Conservation (phyloP, 495 filamentous ascomycete species). For the Podospora fimiseda region DNA sequence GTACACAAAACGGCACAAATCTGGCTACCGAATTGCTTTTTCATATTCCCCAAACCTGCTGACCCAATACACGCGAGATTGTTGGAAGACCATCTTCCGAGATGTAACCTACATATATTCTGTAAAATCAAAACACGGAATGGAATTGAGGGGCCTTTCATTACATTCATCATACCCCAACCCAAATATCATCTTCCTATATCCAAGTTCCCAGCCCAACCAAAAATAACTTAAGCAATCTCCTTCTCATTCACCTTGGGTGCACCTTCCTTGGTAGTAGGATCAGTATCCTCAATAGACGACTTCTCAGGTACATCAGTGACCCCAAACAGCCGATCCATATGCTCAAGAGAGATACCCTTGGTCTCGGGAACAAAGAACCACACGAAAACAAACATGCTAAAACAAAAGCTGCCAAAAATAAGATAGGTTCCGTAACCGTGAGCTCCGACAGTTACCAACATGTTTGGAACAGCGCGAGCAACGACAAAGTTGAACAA, state of each 20-base stretch:
- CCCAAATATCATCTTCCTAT: too few relatives aligned
- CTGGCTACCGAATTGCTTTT: not conserved
- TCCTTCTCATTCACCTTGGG: slow-evolving; percentile 4
- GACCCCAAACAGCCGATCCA: slow-evolving; percentile 34
- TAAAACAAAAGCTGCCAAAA: slow-evolving; percentile 57
- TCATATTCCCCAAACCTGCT: not conserved
- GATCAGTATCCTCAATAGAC: not conserved
- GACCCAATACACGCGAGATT: not conserved
- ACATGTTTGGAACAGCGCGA: slow-evolving; percentile 55
- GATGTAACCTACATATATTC: not conserved
- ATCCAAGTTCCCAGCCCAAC: not conserved
- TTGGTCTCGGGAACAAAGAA: slow-evolving; percentile 73
- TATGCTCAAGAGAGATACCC: slow-evolving; percentile 38
- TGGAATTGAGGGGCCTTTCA: too few relatives aligned
- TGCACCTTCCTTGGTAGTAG: not conserved
- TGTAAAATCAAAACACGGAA: not conserved
- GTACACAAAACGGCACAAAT: not conserved
- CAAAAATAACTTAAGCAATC: not conserved
- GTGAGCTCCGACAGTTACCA: slow-evolving; percentile 52
- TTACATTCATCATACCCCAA: too few relatives aligned
- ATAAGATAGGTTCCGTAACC: slow-evolving; percentile 60
- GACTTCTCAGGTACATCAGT: slow-evolving; percentile 20
- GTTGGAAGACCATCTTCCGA: not conserved
- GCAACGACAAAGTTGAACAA: slow-evolving; percentile 67
- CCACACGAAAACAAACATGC: slow-evolving; percentile 61